A percentile compares a stretch with the other conserved stretches of the same genome.
phyloP scores from a whole-genome alignment of 176 grass and related monocot species.

The Avena eriantha region DNA sequence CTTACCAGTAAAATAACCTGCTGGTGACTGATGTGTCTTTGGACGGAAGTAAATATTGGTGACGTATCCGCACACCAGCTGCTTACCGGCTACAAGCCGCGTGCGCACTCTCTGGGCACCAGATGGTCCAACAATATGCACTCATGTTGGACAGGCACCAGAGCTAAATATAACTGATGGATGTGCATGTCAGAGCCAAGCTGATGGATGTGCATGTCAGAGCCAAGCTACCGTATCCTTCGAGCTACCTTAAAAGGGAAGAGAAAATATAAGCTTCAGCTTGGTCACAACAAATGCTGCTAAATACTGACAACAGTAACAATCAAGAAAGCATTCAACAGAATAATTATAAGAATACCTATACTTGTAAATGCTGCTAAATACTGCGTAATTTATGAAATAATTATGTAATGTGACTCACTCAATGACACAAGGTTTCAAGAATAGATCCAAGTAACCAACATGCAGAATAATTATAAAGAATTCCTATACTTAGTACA shows the following conservation, averaged over 20 bases:
- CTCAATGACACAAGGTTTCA: background rate
- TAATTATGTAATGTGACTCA: slow-evolving; percentile 2
- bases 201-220: slow-evolving; percentile 12
- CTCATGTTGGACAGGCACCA: slow-evolving; percentile 27
- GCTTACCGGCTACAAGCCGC: slow-evolving; percentile 34
- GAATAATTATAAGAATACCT: background rate
- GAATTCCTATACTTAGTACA: background rate
- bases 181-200: slow-evolving; percentile 33
- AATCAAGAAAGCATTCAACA: slow-evolving; percentile 1
- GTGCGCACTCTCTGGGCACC: slow-evolving; percentile 3
- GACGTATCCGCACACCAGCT: slow-evolving; percentile 14
- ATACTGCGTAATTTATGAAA: slow-evolving; percentile 8
- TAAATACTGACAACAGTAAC: slow-evolving; percentile 7
- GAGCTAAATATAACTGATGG: slow-evolving; percentile 27
- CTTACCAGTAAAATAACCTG: slow-evolving; percentile 36
- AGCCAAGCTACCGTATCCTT: slow-evolving; percentile 39
- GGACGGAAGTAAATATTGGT: slow-evolving; percentile 20
- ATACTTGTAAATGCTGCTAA: no score
- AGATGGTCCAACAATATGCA: slow-evolving; percentile 38
- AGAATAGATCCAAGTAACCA: slow-evolving; percentile 1
- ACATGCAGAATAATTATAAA: slow-evolving; percentile 22
- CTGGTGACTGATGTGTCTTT: slow-evolving; percentile 18
- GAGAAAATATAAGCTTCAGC: slow-evolving; percentile 32
- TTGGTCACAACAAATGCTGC: slow-evolving; percentile 22
- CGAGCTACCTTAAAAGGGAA: slow-evolving; percentile 52